These are phyloP conservation scores for Silene conica DNA, from an alignment of 148 eudicot species.

Conservation along the genomic window DNA sequence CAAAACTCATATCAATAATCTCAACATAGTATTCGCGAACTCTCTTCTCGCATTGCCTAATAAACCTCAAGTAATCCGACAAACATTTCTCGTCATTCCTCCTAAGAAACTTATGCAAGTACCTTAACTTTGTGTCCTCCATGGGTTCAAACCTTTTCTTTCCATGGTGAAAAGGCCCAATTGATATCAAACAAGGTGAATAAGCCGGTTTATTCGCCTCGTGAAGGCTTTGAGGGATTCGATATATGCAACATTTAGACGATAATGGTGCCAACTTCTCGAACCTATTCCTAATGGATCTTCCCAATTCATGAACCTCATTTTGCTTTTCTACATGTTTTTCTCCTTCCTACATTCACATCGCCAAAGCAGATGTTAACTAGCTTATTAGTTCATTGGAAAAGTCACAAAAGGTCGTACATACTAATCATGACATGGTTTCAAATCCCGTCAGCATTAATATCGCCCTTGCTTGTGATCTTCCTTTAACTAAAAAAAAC, in stretches of 20 bases:
- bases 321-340: conserved; percentile 1
- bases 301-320: conserved; percentile 12
- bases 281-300: conserved; percentile 13
- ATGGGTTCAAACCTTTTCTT: conserved; percentile 16
- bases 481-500: background rate
- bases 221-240: conserved; percentile 16
- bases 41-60: conserved; percentile 16
- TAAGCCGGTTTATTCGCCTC: conserved; percentile 12
- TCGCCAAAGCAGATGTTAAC: too few relatives aligned
- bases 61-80: conserved; percentile 13
- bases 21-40: conserved; percentile 19
- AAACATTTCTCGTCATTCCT: conserved; percentile 13
- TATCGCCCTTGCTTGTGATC: too few relatives aligned
- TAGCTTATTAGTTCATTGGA: too few relatives aligned
- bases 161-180: conserved; percentile 20
- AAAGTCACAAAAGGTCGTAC: too few relatives aligned
- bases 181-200: conserved; percentile 20
- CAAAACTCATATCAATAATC: background rate
- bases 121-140: conserved; percentile 26
- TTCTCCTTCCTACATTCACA: conserved; percentile 12
- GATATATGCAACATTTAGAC: conserved; percentile 24
- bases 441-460: too few relatives aligned
- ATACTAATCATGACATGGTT: too few relatives aligned
- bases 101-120: conserved; percentile 16
- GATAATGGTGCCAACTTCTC: conserved; percentile 11